Evolutionary conservation across 345 rosid genomes (phyloP), one percentile per base, ranked within the genome.

Genomic region (Moricandia arvensis): DNA sequence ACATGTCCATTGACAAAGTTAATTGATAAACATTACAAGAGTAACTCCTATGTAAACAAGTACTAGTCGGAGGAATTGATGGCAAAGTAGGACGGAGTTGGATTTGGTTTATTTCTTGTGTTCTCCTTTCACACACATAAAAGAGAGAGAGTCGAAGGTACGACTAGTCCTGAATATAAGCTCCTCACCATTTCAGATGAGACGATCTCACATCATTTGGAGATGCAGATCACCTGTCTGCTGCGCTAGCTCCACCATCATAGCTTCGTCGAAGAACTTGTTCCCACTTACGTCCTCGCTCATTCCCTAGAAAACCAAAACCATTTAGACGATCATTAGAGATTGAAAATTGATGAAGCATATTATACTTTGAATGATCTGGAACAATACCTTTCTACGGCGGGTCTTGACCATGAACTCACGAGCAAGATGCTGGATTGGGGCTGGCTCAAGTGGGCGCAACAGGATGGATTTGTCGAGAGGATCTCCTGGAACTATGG

Each of bases 401-500:
- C 96, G 81, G 85, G 83, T 80, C 71, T 80, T 80, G 47, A 76
- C 80, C 83, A 76, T 76, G 70, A 80, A 80, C 58, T 80, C 97
- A 66, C 93, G 97, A 4, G 97, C 97, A 59, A 90, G 92, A 68
- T 91, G 97, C 82, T 91, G 96, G 71, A 91, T 86, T 34, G 93
- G 97, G 1, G 96, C 96, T 1, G 96, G 96, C 66, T 91, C 96
- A 69, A 91, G 97, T 47, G 96, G 97, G 64, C 96, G 85, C 78
- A 90, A 55, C 47, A 85, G 88, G 67, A 91, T 91, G 85, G 88
- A 75, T 83, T 91, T 91, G 86, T 91, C 96, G 16, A 91, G 97
- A 60, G 97, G 97, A 59, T 91, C 97, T 60, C 97, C 96, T 33
- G 97, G 96, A 54, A 91, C 97, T 31, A 90, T 91, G 38, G 91